These are phyloP conservation scores for Xylariaceae sp. DNA, from an alignment of 2,329 filamentous ascomycete genomes.

Conservation along the genomic window DNA sequence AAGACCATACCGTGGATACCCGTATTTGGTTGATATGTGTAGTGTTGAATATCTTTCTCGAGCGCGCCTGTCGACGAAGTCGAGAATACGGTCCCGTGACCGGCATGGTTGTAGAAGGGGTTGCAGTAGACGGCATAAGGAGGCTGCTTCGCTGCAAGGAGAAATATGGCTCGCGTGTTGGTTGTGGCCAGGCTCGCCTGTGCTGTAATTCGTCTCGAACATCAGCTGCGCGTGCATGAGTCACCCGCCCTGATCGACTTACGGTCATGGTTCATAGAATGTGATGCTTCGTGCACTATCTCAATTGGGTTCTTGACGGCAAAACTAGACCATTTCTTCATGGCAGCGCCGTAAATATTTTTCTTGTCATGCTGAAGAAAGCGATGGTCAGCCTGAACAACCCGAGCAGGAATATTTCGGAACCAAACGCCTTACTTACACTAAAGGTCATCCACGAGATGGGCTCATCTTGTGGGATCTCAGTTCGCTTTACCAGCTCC, in stretches of 20 bases:
- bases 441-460: constrained; percentile 94
- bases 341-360: constrained; percentile 82
- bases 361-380: constrained; percentile 66
- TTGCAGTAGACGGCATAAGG: constrained; percentile 85
- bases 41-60: constrained; percentile 65
- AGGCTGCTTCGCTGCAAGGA: constrained; percentile 71
- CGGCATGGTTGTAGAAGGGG: constrained; percentile 83
- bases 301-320: constrained; percentile 69
- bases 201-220: constrained; percentile 39
- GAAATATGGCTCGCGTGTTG: constrained; percentile 85
- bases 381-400: constrained; percentile 8
- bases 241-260: constrained; percentile 28
- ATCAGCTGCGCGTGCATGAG: background rate
- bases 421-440: constrained; percentile 52
- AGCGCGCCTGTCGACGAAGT: constrained; percentile 55
- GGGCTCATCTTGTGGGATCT: constrained; percentile 77
- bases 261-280: constrained; percentile 74
- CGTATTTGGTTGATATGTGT: constrained; percentile 63
- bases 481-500: constrained; percentile 72
- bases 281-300: constrained; percentile 70
- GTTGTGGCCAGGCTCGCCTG: constrained; percentile 64
- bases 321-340: constrained; percentile 92
- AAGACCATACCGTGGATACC: constrained; percentile 83
- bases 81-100: constrained; percentile 73
- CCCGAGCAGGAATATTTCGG: background rate